Evolutionary conservation across 345 rosid genomes (phyloP), one percentile per base, ranked within the genome.

Genomic region (Dipteronia dyeriana): DNA sequence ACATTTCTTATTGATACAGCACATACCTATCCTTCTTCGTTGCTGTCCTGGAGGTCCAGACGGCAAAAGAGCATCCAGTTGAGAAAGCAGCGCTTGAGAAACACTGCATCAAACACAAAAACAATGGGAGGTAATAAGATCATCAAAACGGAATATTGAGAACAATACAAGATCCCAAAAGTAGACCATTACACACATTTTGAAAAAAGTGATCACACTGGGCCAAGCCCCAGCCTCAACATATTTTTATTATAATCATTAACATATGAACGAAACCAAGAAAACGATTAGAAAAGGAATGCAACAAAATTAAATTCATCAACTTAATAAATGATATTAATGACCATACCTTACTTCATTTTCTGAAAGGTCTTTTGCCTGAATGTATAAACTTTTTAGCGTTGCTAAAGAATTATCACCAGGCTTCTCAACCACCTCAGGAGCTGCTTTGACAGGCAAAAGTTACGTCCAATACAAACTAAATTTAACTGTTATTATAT

Each of bases 351-450:
- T 76, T 73, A 89, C 86, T 96, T 96, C 98, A 82, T 0, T 85
- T 83, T 96, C 99, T 3, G 98, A 93, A 76, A 95, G 94, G 9
- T 90, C 99, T 85, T 84, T 95, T 12, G 97, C 98, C 60, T 73
- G 94, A 72, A 80, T 87, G 79, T 95, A 95, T 38, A 85, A 79
- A 69, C 0, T 10, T 84, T 85, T 93, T 59, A 93, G 90, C 87
- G 41, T 93, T 41, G 87, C 72, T 61, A 92, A 86, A 25, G 95
- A 90, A 81, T 7, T 82, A 86, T 95, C 99, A 75, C 92, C 94
- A 31, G 93, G 96, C 85, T 91, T 95, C 89, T 92, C 99, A 79
- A 93, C 93, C 76, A 93, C 84, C 84, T 93, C 99, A 9, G 98
- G 98, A 72, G 91, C 99, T 92, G 90, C 83, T 81, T 84, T 70